phyloP scores from a whole-genome alignment of 2,329 filamentous ascomycete species.

The Hymenoscyphus scutula region DNA sequence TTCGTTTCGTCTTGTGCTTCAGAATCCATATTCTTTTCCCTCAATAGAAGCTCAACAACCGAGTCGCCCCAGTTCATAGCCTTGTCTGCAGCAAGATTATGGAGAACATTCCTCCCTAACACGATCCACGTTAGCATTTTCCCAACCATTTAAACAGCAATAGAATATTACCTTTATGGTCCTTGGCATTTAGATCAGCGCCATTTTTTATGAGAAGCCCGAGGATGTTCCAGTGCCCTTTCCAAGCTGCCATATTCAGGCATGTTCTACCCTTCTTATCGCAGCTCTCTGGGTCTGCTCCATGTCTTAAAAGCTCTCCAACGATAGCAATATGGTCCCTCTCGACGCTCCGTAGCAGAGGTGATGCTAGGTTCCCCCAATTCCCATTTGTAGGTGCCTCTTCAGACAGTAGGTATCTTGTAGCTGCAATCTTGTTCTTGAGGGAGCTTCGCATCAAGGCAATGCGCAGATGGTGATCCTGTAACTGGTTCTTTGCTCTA shows the following conservation, averaged over 20 bases:
- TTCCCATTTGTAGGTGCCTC: slow-evolving; percentile 27
- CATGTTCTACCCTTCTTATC: slow-evolving; percentile 31
- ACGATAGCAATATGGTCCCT: slow-evolving; percentile 28
- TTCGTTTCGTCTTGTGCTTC: slow-evolving; percentile 26
- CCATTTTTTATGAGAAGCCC: slow-evolving; percentile 27
- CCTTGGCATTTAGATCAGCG: slow-evolving; percentile 27
- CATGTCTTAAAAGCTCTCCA: slow-evolving; percentile 26
- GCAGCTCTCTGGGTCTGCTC: slow-evolving; percentile 26
- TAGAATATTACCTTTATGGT: neutral
- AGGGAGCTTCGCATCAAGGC: slow-evolving; percentile 30
- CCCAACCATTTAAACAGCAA: neutral
- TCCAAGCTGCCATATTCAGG: slow-evolving; percentile 32
- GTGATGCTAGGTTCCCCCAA: slow-evolving; percentile 24
- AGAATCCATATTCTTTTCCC: slow-evolving; percentile 22
- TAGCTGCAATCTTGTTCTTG: slow-evolving; percentile 26
- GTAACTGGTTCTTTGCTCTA: slow-evolving; percentile 23
- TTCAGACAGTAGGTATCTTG: slow-evolving; percentile 25
- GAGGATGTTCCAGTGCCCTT: slow-evolving; percentile 29
- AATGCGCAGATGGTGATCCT: slow-evolving; percentile 27
- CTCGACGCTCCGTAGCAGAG: slow-evolving; percentile 28
- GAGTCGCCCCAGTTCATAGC: slow-evolving; percentile 28
- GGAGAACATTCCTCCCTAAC: slow-evolving; percentile 27
- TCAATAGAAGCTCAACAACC: slow-evolving; percentile 27
- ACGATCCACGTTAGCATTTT: neutral
- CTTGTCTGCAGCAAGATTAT: slow-evolving; percentile 31